Evolutionary conservation across 2,329 filamentous ascomycete species (phyloP), one percentile per base, ranked within the genome.

Genomic region (Claviceps pazoutovae): DNA sequence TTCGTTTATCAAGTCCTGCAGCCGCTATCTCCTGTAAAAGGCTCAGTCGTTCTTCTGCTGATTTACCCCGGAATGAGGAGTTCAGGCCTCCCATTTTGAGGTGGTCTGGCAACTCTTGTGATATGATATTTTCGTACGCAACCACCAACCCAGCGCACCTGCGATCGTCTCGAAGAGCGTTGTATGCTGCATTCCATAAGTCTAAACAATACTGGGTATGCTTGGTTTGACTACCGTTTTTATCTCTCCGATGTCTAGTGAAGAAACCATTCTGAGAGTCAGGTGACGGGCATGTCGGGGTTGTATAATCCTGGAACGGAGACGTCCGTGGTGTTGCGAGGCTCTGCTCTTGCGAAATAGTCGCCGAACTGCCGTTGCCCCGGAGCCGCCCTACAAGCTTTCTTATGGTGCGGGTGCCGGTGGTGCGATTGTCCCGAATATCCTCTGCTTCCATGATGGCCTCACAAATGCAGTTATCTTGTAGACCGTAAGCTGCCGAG

Each of bases 151-250:
- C 61, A 6, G 60, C 51, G 13, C 63, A 63, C 34, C 57, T 56
- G 13, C 58, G 55, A 11, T 62, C 60, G 46, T 63, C 59, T 34
- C 65, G 60, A 14, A 69, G 58, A 1, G 55, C 48, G 47, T 67
- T 62, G 49, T 69, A 69, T 4, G 64, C 66, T 16, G 60, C 51
- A 46, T 64, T 66, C 66, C 66, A 69, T 14, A 68, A 57, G 21
- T 60, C 58, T 39, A 65, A 54, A 19, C 61, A 44, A 5, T 62
- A 26, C 11, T 51, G 52, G 5, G 52, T 44, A 21, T 53, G 39
- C 45, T 43, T 36, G 26, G 48, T 14, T 37, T 30, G 42, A 41
- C 34, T 23, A 34, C 36, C 45, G 19, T 48, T 41, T 48, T 37
- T 50, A 13, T 38, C 34, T 2, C 30, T 36, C 30, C 34, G 14